Base-by-base conservation (phyloP, 1,139 yeast genomes). In the Zhuliangozyma parablackwelliae region DNA sequence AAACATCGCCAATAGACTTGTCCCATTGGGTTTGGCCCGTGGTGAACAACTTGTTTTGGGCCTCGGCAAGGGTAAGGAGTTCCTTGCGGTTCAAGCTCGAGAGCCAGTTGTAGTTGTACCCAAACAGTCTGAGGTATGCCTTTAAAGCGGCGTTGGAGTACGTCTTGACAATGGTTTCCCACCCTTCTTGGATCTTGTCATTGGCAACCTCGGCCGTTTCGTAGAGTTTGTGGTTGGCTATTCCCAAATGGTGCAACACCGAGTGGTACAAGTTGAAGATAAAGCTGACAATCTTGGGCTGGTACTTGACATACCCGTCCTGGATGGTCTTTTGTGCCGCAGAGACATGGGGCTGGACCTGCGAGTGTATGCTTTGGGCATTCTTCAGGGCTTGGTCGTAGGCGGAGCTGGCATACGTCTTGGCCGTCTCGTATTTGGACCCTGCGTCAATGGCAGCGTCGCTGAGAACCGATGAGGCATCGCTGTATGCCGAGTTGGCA, bases 141-240 rank as follows among this genome's bases (percentile, higher is more conserved):
- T 60, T 68, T 47, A 81, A 59, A 45, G 81, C 87, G 26, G 71
- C 67, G 29, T 67, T 69, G 20, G 78, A 62, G 80, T 82, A 80
- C 27, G 68, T 34, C 11, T 46, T 41, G 30, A 58, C 41, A 12
- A 56, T 32, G 26, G 46, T 45, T 12, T 37, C 40, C 42, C 40
- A 42, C 23, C 37, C 33, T 16, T 36, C 38, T 21, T 68, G 65
- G 47, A 75, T 72, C 31, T 62, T 53, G 9, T 67, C 59, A 31
- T 63, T 63, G 33, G 61, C 58, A 39, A 54, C 49, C 12, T 38
- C 47, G 6, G 42, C 37, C 10, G 37, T 36, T 21, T 42, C 43
- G 27, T 40, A 35, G 21, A 38, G 34, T n/a, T 45, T 33, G 24
- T 27, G 28, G 27, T 37, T 40, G 29, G 38, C 34, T 5, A 35